Base-by-base conservation (phyloP, 2,329 filamentous ascomycete species). In the Colletotrichum eremochloae region DNA sequence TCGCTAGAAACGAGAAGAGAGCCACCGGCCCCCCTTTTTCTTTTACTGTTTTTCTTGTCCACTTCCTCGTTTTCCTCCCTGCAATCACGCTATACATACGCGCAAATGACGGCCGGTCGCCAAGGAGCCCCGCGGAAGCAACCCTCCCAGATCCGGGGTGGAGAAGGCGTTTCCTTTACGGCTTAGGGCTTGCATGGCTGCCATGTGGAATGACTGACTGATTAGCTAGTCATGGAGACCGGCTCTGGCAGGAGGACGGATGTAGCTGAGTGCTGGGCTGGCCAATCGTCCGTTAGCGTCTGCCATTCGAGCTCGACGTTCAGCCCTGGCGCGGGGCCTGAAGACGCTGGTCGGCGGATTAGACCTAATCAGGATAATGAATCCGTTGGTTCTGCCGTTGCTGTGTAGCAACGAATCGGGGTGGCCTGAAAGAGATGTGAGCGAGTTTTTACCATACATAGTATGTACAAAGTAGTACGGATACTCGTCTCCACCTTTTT, bases 181-280 rank as follows among this genome's bases (percentile, higher is more conserved):
- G 69, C 38, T 71, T 61, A 66, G 67, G 63, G 56, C 71, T 64
- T 65, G 65, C 72, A 72, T 72, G 72, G 72, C 69, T 74, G 72
- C 72, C 72, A 74, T 74, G 72, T 74, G 72, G 72, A 50, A 74
- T 63, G 44, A 36, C 52, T 60, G 65, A 63, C 58, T 68, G 60
- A 65, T 52, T 14, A 12, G 3, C 42, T 44, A 44, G 42, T 3
- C 42, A 60, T 24, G 58, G 65, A 53, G 65, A 63, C 58, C 2
- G 53, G 53, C 58, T 71, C 36, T 62, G 40, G 46, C 52, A 55
- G 48, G 67, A 42, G 29, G 33, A 40, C 11, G 53, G 29, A 55
- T 33, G n/a, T 14, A 24, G 36, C 14, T 33, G 44, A 24, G 36
- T 15, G 36, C 33, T 14, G 55, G 58, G 29, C 42, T 58, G 63